Conservation (phyloP, 2,329 filamentous ascomycete species). For the Saccharata proteae region DNA sequence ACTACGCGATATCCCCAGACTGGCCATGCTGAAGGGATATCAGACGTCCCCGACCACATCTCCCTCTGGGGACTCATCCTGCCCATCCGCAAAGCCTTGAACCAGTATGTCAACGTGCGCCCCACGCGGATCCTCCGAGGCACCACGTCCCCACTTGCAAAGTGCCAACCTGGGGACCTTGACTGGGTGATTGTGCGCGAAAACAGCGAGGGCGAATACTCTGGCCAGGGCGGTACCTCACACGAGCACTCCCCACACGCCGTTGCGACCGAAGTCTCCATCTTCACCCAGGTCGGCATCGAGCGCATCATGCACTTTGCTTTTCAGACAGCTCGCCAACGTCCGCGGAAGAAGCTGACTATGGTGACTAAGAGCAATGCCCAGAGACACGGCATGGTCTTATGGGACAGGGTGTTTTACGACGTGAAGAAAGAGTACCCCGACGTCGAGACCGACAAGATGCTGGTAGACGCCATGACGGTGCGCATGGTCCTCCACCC, state of each 20-base stretch:
- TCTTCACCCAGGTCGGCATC: slow-evolving; percentile 34
- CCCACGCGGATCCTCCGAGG: slow-evolving; percentile 35
- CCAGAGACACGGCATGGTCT: slow-evolving; percentile 37
- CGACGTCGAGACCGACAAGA: slow-evolving; percentile 35
- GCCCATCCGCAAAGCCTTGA: slow-evolving; percentile 53
- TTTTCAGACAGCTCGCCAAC: slow-evolving; percentile 31
- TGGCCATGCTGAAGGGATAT: not conserved
- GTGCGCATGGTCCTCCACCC: slow-evolving; percentile 36
- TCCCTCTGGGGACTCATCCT: slow-evolving; percentile 56
- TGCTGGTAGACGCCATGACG: slow-evolving; percentile 39
- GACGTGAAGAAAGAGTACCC: slow-evolving; percentile 34
- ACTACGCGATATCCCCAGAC: not conserved
- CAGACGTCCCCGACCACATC: slow-evolving; percentile 53
- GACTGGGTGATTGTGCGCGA: slow-evolving; percentile 38
- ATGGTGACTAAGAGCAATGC: slow-evolving; percentile 40
- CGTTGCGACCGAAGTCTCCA: slow-evolving; percentile 34
- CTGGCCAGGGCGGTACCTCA: slow-evolving; percentile 33
- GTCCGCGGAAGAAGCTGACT: slow-evolving; percentile 34
- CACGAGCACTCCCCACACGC: slow-evolving; percentile 29
- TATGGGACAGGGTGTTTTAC: slow-evolving; percentile 36
- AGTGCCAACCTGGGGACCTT: slow-evolving; percentile 25
- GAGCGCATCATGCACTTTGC: slow-evolving; percentile 37
- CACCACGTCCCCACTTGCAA: slow-evolving; percentile 27
- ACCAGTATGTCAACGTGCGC: slow-evolving; percentile 58
- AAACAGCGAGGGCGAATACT: slow-evolving; percentile 38